Conservation (phyloP, 805 yeast genomes). For the Danielia oregonensis region DNA sequence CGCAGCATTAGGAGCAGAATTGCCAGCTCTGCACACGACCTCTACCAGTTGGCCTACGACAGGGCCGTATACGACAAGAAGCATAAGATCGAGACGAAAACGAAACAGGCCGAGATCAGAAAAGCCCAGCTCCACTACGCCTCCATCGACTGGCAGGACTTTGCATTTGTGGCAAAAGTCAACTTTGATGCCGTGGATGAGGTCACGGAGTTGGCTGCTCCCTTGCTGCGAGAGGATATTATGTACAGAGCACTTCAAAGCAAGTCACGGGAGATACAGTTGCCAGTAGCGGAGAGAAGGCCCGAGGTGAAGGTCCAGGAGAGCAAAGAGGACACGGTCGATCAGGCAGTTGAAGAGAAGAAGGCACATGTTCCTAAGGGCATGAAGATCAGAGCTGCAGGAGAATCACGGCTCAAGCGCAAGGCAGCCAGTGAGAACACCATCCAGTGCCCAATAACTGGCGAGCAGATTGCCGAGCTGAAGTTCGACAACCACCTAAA, state of each 20-base stretch:
- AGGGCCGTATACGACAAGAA: slow-evolving; percentile 54
- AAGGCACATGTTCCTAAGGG: slow-evolving; percentile 34
- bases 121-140: slow-evolving; percentile 50
- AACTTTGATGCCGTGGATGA: slow-evolving; percentile 61
- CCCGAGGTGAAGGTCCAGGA: slow-evolving; percentile 3
- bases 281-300: slow-evolving; percentile 7
- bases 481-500: slow-evolving; percentile 70
- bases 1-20: neutral
- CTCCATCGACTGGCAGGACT: slow-evolving; percentile 85
- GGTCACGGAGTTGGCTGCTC: slow-evolving; percentile 50
- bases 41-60: slow-evolving; percentile 45
- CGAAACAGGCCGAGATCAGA: slow-evolving; percentile 28
- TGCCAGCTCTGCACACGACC: slow-evolving; percentile 18
- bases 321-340: slow-evolving; percentile 1
- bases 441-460: slow-evolving; percentile 79
- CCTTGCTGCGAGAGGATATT: slow-evolving; percentile 56
- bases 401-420: slow-evolving; percentile 55
- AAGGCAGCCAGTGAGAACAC: slow-evolving; percentile 22
- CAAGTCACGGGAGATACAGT: slow-evolving; percentile 33
- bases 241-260: slow-evolving; percentile 59
- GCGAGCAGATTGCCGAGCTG: slow-evolving; percentile 62
- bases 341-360: slow-evolving; percentile 5
- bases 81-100: slow-evolving; percentile 32
- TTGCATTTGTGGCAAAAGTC: slow-evolving; percentile 64
- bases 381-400: slow-evolving; percentile 67